These are phyloP conservation scores for Achaetomiella virescens DNA, from an alignment of 495 filamentous ascomycete genomes.

Conservation along the genomic window DNA sequence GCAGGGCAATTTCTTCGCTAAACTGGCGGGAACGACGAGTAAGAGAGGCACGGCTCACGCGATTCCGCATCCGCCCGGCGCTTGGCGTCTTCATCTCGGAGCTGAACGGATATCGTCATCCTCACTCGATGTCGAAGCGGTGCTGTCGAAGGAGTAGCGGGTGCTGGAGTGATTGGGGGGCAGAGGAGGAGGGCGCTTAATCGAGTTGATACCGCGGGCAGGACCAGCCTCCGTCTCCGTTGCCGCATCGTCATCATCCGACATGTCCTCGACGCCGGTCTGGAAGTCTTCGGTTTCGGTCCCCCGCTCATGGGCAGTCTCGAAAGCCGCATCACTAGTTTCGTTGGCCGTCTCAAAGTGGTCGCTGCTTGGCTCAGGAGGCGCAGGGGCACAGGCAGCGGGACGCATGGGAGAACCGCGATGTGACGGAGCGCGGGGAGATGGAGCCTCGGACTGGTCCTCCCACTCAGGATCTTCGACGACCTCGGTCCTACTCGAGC, in stretches of 20 bases:
- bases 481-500: slow-evolving; percentile 70
- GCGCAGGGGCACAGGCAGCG: slow-evolving; percentile 23
- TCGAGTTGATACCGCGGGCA: slow-evolving; percentile 39
- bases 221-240: slow-evolving; percentile 77
- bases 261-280: slow-evolving; percentile 78
- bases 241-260: slow-evolving; percentile 57
- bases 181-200: slow-evolving; percentile 30
- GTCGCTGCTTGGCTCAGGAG: slow-evolving; percentile 40
- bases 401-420: slow-evolving; percentile 12
- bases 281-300: slow-evolving; percentile 93
- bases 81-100: slow-evolving; percentile 52
- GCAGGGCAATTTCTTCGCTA: slow-evolving; percentile 54
- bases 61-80: slow-evolving; percentile 61
- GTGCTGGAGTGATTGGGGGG: slow-evolving; percentile 35
- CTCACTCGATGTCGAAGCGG: slow-evolving; percentile 81
- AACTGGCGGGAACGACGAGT: slow-evolving; percentile 55
- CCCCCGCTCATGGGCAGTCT: slow-evolving; percentile 74
- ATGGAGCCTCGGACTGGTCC: slow-evolving; percentile 48
- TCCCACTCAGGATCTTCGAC: slow-evolving; percentile 85
- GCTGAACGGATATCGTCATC: slow-evolving; percentile 54
- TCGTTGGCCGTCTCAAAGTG: slow-evolving; percentile 83
- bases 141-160: slow-evolving; percentile 71
- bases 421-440: slow-evolving; percentile 20
- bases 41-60: slow-evolving; percentile 55
- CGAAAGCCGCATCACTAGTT: slow-evolving; percentile 76